Evolutionary conservation across 1,139 yeast species (phyloP).

Genomic region (Hemisphaericaspora lyxosophila): DNA sequence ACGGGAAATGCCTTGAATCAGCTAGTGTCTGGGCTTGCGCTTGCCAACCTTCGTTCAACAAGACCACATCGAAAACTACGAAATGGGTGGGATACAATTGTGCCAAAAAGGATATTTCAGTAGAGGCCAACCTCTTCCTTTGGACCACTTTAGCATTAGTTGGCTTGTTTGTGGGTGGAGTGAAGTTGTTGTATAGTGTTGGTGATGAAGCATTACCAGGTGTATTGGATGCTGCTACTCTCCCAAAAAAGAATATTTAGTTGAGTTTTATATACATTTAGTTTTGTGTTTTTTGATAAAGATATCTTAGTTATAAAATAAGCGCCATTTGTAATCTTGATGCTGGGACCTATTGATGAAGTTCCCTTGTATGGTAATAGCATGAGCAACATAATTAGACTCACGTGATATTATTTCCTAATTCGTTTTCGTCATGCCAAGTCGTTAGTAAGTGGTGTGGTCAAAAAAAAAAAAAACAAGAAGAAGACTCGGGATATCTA

Average conservation of each 20-base stretch:
- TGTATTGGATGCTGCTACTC: constrained; percentile 59
- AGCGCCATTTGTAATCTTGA: too few relatives aligned
- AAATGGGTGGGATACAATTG: constrained; percentile 70
- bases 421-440: not conserved
- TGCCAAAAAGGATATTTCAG: constrained; percentile 62
- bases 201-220: constrained; percentile 70
- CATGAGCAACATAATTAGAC: not conserved
- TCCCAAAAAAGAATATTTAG: constrained; percentile 33
- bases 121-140: constrained; percentile 63
- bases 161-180: constrained; percentile 50
- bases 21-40: constrained; percentile 48
- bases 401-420: not conserved
- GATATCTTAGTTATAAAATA: too few relatives aligned
- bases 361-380: not conserved
- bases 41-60: constrained; percentile 53
- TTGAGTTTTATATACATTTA: not conserved
- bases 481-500: too few relatives aligned
- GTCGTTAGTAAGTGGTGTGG: not conserved
- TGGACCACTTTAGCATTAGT: constrained; percentile 59
- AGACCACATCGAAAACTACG: constrained; percentile 50
- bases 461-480: too few relatives aligned
- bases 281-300: not conserved
- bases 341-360: too few relatives aligned
- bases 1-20: constrained; percentile 48
- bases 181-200: constrained; percentile 51